Conservation (phyloP, 129 eudicot genomes). For the Heracleum sosnowskyi region DNA sequence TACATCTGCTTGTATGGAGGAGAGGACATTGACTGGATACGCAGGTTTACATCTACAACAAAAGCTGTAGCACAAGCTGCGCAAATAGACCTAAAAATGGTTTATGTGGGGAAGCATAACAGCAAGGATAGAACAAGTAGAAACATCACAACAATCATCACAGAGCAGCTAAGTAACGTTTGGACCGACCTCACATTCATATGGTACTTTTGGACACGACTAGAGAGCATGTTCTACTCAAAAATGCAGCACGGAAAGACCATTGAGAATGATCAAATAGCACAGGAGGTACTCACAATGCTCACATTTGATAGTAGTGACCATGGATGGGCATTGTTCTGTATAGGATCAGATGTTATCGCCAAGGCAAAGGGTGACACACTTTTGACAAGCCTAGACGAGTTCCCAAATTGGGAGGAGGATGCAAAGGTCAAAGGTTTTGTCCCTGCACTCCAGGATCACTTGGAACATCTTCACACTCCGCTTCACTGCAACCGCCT, state of each 20-base stretch:
- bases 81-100: slow-evolving; percentile 49
- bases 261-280: slow-evolving; percentile 41
- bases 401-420: slow-evolving; percentile 44
- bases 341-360: slow-evolving; percentile 41
- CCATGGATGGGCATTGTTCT: slow-evolving; percentile 70
- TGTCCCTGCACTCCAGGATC: slow-evolving; percentile 47
- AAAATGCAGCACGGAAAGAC: slow-evolving; percentile 61
- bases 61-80: slow-evolving; percentile 27
- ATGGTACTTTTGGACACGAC: slow-evolving; percentile 92
- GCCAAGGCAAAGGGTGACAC: slow-evolving; percentile 52
- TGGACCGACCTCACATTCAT: slow-evolving; percentile 53
- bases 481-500: slow-evolving; percentile 73
- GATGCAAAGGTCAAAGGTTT: slow-evolving; percentile 45
- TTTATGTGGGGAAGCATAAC: slow-evolving; percentile 71
- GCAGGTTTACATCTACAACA: slow-evolving; percentile 38
- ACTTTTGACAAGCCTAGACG: slow-evolving; percentile 25
- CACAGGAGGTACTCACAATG: slow-evolving; percentile 59
- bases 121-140: slow-evolving; percentile 46
- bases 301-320: slow-evolving; percentile 77
- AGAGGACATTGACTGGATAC: slow-evolving; percentile 67
- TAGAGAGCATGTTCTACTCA: slow-evolving; percentile 91
- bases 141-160: slow-evolving; percentile 29
- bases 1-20: slow-evolving; percentile 90
- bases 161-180: slow-evolving; percentile 40
- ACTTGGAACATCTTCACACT: slow-evolving; percentile 43